Evolutionary conservation across 306 rosid genomes (phyloP).

Genomic region (Astragalus membranaceus): DNA sequence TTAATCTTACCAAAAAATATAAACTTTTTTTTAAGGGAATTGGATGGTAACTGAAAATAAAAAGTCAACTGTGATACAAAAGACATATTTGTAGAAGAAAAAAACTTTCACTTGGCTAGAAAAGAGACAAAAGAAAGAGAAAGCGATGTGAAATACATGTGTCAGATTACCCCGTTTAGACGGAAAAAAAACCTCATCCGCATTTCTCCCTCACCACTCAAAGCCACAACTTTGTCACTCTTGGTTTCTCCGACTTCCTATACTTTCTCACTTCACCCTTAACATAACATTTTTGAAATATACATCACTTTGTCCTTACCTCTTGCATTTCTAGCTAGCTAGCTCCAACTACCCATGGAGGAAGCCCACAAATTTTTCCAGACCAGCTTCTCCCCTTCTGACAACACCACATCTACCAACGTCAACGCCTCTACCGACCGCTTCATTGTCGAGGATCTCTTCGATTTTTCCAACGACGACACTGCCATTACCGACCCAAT

Average conservation of each 20-base stretch:
- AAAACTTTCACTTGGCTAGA: not conserved
- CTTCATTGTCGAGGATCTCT: slow-evolving; percentile 77
- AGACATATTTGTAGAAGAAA: too few species aligned
- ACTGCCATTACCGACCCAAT: slow-evolving; percentile 25
- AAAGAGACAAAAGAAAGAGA: not conserved
- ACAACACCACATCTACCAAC: not conserved
- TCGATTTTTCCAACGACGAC: slow-evolving; percentile 66
- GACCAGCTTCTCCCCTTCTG: slow-evolving; percentile 29
- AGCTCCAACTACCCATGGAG: slow-evolving; percentile 44
- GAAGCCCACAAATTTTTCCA: slow-evolving; percentile 61
- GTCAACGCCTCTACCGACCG: slow-evolving; percentile 24
- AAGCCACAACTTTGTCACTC: slow-evolving; percentile 51
- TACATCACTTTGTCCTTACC: not conserved
- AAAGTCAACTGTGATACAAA: too few species aligned
- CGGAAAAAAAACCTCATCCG: slow-evolving; percentile 47
- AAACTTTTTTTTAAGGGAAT: too few species aligned
- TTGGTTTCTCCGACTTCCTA: slow-evolving; percentile 23
- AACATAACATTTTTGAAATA: slow-evolving; percentile 15
- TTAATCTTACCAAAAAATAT: too few species aligned
- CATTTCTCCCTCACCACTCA: slow-evolving; percentile 35
- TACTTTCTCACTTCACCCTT: slow-evolving; percentile 30
- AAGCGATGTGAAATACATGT: slow-evolving; percentile 28
- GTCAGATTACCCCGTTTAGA: slow-evolving; percentile 59
- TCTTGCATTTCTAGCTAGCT: too few species aligned
- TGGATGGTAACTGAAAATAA: too few species aligned